Percentiles rank a stretch among this genome's conserved stretches.
These are phyloP conservation scores for Spizellomyces punctatus DNA, from an alignment of 192 early-diverging fungal species.

Conservation along the genomic window DNA sequence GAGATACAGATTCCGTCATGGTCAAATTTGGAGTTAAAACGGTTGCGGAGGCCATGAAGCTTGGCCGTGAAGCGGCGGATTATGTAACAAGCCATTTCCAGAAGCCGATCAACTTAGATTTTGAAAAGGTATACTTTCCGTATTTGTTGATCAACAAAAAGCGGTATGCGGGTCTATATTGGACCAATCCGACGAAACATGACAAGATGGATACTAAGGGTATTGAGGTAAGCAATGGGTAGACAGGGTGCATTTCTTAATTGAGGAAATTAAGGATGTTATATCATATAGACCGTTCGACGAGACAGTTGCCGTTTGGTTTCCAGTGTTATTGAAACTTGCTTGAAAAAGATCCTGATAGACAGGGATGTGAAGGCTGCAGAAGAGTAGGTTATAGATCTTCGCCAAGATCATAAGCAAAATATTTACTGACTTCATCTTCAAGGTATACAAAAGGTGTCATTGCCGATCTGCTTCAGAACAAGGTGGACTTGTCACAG, in stretches of 20 bases:
- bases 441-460: constrained; percentile 65
- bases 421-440: constrained; percentile 52
- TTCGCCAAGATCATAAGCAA: not conserved
- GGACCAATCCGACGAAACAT: constrained; percentile 90
- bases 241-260: not conserved
- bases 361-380: constrained; percentile 88
- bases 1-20: constrained; percentile 99
- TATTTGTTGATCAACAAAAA: constrained; percentile 99
- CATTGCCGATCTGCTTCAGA: constrained; percentile 92
- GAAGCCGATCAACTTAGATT: constrained; percentile 96
- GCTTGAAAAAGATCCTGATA: constrained; percentile 85
- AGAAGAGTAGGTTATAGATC: constrained; percentile 52
- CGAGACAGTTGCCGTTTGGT: constrained; percentile 95
- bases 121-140: constrained; percentile 99
- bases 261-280: not conserved
- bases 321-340: constrained; percentile 89
- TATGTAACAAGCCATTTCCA: constrained; percentile 85
- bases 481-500: constrained; percentile 95
- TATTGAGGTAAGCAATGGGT: constrained; percentile 71
- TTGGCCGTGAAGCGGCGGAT: constrained; percentile 83
- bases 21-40: constrained; percentile 89
- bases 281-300: constrained; percentile 75
- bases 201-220: constrained; percentile 98
- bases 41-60: constrained; percentile 83
- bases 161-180: constrained; percentile 96